Base-by-base conservation (phyloP, 139 green algal genomes). In the Chlorella sp. region DNA sequence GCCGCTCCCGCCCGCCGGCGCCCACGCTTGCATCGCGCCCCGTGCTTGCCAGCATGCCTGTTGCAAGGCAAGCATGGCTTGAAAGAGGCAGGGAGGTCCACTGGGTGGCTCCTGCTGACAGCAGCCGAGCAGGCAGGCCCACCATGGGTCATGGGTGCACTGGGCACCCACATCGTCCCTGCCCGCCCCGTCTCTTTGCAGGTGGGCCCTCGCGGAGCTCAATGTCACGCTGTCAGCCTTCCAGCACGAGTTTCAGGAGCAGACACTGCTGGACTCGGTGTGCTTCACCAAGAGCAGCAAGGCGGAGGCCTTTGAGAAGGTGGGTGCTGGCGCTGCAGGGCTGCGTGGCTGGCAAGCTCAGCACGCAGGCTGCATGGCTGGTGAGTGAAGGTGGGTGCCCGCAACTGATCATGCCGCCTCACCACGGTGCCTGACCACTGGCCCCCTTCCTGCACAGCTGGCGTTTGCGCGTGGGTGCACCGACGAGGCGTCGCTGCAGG, bases 161-260 rank as follows among this genome's bases (percentile, higher is more conserved):
- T n/a, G n/a, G n/a, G n/a, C n/a, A n/a, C n/a, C n/a, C n/a, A n/a
- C n/a, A n/a, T n/a, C n/a, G n/a, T n/a, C n/a, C n/a, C n/a, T n/a
- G n/a, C n/a, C n/a, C n/a, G n/a, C n/a, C n/a, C n/a, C n/a, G n/a
- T n/a, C n/a, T n/a, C n/a, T 55, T 20, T 30, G 25, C 78, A 83
- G 78, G 78, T 44, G 62, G 21, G 64, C 47, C 38, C 41, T 83
- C 38, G 78, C 78, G 2, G 78, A 83, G 78, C 62, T 83, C 4
- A 83, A 83, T 63, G 15, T 83, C 30, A 20, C 39, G 62, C 78
- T 83, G 39, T 55, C 56, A 3, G 62, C 62, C 39, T 83, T 83
- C 63, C 62, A 74, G 78, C 63, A 74, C 78, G 39, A 25, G 18
- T 83, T 83, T 39, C n/a, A 39, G 25, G 57, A 74, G 25, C n/a